Base-by-base conservation (phyloP, 495 filamentous ascomycete genomes). In the Xylona heveae region DNA sequence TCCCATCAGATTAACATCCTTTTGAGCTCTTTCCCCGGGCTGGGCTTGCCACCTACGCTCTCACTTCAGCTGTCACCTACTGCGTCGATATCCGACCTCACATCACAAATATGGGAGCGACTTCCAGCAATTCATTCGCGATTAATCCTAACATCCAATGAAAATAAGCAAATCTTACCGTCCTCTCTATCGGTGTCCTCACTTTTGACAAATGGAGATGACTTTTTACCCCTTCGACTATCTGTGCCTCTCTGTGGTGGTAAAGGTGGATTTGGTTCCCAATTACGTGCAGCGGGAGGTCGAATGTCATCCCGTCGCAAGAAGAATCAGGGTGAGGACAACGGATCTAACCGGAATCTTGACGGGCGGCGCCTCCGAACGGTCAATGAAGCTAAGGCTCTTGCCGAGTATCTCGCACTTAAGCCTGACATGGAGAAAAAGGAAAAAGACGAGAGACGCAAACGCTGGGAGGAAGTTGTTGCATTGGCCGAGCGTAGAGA, bases 241-340 rank as follows among this genome's bases (percentile, higher is more conserved):
- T 69, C 70, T 10, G 56, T 70, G 5, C 58, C 76, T 6, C 55
- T 93, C 24, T 72, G 69, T 43, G 88, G 88, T 47, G 88, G 88
- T 43, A 97, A 97, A 48, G 88, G 88, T 49, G 88, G 88, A 35
- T 97, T 97, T 52, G 88, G 88, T 40, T 92, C 83, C 4, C 90
- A 95, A 51, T 72, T 97, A 18, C 81, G 88, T 47, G 88, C 88
- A 3, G 88, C 88, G 9, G 88, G 88, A 46, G 88, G 88, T 10
- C 88, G 88, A 55, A 97, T 97, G 88, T 88, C 81, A 1, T 78
- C 71, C 4, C 83, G 80, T 50, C 78, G 80, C 48, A 93, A 92
- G 63, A 73, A 71, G 52, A 65, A 79, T 36, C 65, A 77, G 42
- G 78, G 78, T 31, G 81, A 92, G 22, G 71, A 74, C 41, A 81